Conservation (phyloP, 768 basidiomycete species). For the Tulasnella sp. region DNA sequence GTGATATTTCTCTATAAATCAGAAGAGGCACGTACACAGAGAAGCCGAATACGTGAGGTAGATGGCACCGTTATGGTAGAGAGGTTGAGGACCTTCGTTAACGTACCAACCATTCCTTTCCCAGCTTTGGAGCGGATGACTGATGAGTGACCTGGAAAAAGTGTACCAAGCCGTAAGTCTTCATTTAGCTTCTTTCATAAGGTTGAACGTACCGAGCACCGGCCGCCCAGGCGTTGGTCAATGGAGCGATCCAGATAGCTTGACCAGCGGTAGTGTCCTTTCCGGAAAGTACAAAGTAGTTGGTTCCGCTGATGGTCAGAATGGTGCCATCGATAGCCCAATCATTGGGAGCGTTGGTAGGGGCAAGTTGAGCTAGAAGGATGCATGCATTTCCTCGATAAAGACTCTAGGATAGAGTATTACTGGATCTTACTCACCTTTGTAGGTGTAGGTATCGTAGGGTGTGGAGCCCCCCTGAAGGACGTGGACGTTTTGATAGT, state of each 20-base stretch:
- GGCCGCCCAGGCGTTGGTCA: slow-evolving; percentile 12
- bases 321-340: slow-evolving; percentile 22
- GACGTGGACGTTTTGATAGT: slow-evolving; percentile 11
- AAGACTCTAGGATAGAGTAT: no score
- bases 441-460: slow-evolving; percentile 19
- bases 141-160: neutral
- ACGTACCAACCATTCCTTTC: neutral
- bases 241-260: slow-evolving; percentile 1
- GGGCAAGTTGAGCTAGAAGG: neutral
- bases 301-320: neutral
- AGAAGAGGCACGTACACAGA: no score
- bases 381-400: neutral
- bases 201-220: neutral
- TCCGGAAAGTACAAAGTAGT: slow-evolving; percentile 12
- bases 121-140: slow-evolving; percentile 20
- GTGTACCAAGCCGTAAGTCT: neutral
- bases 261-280: neutral
- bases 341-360: slow-evolving; percentile 21
- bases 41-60: slow-evolving; percentile 15
- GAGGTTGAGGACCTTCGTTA: slow-evolving; percentile 6
- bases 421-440: neutral
- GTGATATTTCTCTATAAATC: no score
- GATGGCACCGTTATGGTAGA: neutral
- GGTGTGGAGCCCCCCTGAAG: slow-evolving; percentile 3
- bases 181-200: neutral